Evolutionary conservation across 257 asterid species (phyloP), one percentile per base, ranked within the genome.

Genomic region (Forsythia viridissima): DNA sequence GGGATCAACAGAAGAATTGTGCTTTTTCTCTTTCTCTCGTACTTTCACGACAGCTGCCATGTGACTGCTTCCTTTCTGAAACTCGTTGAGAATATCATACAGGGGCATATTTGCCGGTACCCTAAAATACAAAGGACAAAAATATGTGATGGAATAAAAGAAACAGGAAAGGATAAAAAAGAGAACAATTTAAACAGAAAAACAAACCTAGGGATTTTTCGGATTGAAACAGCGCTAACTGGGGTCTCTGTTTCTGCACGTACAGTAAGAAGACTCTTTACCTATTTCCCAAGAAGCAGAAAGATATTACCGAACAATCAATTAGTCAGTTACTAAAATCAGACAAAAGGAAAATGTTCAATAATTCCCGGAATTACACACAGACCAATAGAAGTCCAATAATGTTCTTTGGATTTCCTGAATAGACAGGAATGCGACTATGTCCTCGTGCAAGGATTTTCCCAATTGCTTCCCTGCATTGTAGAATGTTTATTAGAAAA

Each of bases 21-120:
- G 42, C 71, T 80, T 86, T 81, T 83, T 84, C 82, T 79, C 81
- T 86, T 79, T 92, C 84, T 84, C 88, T 76, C 84, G 83, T 79
- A 93, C 93, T 87, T 90, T 92, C 87, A 91, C 98, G 37, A 96
- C 99, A 80, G 98, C 98, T 80, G 99, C 99, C 98, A 96, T 92
- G 88, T 96, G 99, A 85, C 99, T 96, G 88, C 91, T 82, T 39
- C 99, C 98, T 81, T 95, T 95, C 84, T 93, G 99, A 85, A 95
- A 95, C 91, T 95, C 97, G 4, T 96, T 93, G 70, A 96, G 95
- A 76, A 96, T 96, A 85, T 96, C 99, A 73, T 96, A 96, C 88
- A 96, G 78, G 1, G 99, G 99, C 96, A 96, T 93, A 82, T 92
- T 88, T 51, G 96, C 90, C 4, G 98, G 97, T 75, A 96, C 98